A percentile compares a stretch with the other conserved stretches of the same genome.
Conservation (phyloP, 2,329 filamentous ascomycete genomes). For the Geosmithia morbida region DNA sequence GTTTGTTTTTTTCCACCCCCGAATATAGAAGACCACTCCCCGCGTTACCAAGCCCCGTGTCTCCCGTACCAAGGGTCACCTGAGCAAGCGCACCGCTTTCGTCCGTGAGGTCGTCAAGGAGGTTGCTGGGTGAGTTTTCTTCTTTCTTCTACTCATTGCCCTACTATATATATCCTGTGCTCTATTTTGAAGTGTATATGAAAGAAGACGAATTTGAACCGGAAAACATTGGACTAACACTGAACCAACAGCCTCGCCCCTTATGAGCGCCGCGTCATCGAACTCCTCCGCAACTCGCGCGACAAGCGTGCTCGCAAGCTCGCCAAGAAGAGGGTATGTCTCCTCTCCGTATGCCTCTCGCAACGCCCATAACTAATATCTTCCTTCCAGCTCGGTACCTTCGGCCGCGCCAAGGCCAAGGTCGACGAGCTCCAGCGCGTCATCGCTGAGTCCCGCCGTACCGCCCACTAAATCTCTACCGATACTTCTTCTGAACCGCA, state of each 20-base stretch:
- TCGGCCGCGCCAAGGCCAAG: slow-evolving; percentile 98
- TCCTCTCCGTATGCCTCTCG: background rate
- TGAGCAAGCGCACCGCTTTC: slow-evolving; percentile 94
- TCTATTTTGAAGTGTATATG: background rate
- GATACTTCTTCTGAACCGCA: background rate
- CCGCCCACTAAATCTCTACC: slow-evolving; percentile 34
- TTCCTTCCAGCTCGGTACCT: slow-evolving; percentile 70
- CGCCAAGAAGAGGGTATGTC: slow-evolving; percentile 85
- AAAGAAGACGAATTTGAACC: background rate
- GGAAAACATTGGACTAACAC: slow-evolving; percentile 12
- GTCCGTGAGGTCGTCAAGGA: slow-evolving; percentile 97
- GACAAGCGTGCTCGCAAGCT: slow-evolving; percentile 99
- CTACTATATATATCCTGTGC: background rate
- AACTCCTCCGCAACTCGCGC: slow-evolving; percentile 97
- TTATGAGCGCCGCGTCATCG: slow-evolving; percentile 97
- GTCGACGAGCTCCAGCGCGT: slow-evolving; percentile 97
- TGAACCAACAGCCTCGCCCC: slow-evolving; percentile 52
- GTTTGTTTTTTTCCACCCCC: slow-evolving; percentile 17
- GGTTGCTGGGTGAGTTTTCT: slow-evolving; percentile 70
- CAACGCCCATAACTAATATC: slow-evolving; percentile 9
- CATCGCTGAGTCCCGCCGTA: slow-evolving; percentile 83
- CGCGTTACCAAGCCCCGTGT: slow-evolving; percentile 66
- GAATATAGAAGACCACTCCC: slow-evolving; percentile 64
- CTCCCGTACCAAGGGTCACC: slow-evolving; percentile 82
- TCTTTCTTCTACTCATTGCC: background rate